phyloP scores from a whole-genome alignment of 2,329 filamentous ascomycete genomes.

The Fusarium mexicanum region DNA sequence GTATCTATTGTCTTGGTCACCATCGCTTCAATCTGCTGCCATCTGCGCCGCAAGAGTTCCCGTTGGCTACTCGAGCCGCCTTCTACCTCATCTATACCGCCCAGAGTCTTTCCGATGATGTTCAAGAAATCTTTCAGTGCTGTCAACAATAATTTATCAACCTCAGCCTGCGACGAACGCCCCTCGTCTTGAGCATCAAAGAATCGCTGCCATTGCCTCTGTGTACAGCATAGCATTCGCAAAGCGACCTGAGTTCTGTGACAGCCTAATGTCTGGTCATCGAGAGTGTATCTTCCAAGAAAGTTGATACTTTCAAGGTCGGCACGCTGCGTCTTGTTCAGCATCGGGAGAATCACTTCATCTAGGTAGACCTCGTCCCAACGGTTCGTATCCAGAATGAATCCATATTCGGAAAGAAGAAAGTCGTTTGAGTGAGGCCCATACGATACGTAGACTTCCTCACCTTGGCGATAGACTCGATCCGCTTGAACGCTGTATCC shows the following conservation, averaged over 20 bases:
- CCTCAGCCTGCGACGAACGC: conserved; percentile 55
- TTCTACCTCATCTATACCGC: conserved; percentile 47
- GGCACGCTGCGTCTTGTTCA: conserved; percentile 51
- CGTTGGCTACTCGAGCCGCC: conserved; percentile 47
- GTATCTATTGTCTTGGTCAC: conserved; percentile 48
- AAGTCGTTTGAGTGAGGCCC: conserved; percentile 78
- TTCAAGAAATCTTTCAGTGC: conserved; percentile 52
- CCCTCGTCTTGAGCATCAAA: conserved; percentile 55
- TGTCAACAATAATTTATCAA: conserved; percentile 49
- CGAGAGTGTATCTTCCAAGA: conserved; percentile 60
- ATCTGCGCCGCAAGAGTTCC: conserved; percentile 52
- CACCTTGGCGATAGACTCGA: conserved; percentile 61
- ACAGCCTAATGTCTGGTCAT: conserved; percentile 52
- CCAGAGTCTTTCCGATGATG: conserved; percentile 45
- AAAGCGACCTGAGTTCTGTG: conserved; percentile 65
- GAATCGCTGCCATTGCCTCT: conserved; percentile 52
- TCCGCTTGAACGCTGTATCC: conserved; percentile 66
- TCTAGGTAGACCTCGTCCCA: conserved; percentile 63
- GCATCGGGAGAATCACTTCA: conserved; percentile 54
- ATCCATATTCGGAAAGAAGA: conserved; percentile 74
- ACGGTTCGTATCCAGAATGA: conserved; percentile 58
- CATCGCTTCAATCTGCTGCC: conserved; percentile 55
- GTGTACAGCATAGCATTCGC: conserved; percentile 48
- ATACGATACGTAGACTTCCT: conserved; percentile 76
- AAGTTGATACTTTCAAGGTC: conserved; percentile 58